phyloP scores from a whole-genome alignment of 108 stramenopile species.

The Skeletonema menzelii region DNA sequence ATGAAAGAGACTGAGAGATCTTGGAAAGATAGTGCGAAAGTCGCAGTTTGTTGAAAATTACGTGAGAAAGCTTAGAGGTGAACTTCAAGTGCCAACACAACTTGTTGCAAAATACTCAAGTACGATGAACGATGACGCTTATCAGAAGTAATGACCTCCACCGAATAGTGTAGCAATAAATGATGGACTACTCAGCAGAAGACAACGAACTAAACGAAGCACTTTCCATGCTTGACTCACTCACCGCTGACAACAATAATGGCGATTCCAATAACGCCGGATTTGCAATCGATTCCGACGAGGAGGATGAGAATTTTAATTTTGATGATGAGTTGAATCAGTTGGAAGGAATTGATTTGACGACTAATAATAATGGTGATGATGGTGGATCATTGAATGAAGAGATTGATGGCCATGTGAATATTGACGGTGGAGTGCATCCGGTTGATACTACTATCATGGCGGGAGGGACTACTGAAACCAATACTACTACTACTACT shows the following conservation, averaged over 20 bases:
- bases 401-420: background rate
- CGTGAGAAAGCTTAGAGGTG: too few species aligned
- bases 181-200: background rate
- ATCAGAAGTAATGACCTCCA: too few species aligned
- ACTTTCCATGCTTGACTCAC: conserved; percentile 19
- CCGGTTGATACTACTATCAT: background rate
- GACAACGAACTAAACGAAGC: conserved; percentile 20
- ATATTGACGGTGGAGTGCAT: background rate
- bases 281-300: conserved; percentile 68
- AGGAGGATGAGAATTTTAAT: conserved; percentile 24
- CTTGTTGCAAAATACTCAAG: too few species aligned
- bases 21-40: too few species aligned
- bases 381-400: background rate
- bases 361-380: background rate
- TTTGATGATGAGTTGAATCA: conserved; percentile 7
- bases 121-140: too few species aligned
- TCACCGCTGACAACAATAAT: too few species aligned
- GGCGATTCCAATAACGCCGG: conserved; percentile 3
- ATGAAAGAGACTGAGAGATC: too few species aligned
- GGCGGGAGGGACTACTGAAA: background rate
- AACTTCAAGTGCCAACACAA: too few species aligned
- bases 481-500: background rate
- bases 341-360: conserved; percentile 1
- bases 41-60: too few species aligned
- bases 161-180: background rate